Conservation (phyloP, 192 early-diverging fungal species). For the Radiomyces spectabilis region DNA sequence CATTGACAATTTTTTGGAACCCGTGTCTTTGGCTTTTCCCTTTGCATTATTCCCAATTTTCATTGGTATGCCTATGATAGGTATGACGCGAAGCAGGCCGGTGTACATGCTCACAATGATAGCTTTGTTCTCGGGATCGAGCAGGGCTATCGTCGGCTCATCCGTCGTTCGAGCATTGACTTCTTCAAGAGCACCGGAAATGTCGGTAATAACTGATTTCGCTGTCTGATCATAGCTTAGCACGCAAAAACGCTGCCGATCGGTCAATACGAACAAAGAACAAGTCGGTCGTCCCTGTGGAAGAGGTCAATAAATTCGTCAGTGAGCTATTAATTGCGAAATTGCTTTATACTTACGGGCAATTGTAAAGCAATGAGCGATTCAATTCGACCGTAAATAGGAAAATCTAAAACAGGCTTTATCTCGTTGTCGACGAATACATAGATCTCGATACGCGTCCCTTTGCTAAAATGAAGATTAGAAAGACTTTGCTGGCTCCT, state of each 20-base stretch:
- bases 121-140: background rate
- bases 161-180: background rate
- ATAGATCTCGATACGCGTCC: constrained; percentile 54
- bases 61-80: too few relatives aligned
- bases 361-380: constrained; percentile 40
- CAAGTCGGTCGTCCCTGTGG: constrained; percentile 48
- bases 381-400: constrained; percentile 62
- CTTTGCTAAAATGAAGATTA: constrained; percentile 43
- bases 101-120: background rate
- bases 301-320: too few relatives aligned
- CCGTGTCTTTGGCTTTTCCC: too few relatives aligned
- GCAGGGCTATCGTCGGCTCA: background rate
- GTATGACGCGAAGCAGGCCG: constrained; percentile 2
- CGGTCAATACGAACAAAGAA: constrained; percentile 59
- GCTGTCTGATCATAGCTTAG: constrained; percentile 52
- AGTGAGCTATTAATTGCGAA: too few relatives aligned
- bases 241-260: constrained; percentile 55
- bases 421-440: constrained; percentile 19
- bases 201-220: constrained; percentile 36
- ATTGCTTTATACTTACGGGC: too few relatives aligned
- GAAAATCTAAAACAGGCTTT: constrained; percentile 53
- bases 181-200: background rate
- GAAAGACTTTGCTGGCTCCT: too few relatives aligned
- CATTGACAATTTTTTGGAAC: too few relatives aligned
- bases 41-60: too few relatives aligned